phyloP scores from a whole-genome alignment of 768 basidiomycete genomes.

The Serendipita sp. region DNA sequence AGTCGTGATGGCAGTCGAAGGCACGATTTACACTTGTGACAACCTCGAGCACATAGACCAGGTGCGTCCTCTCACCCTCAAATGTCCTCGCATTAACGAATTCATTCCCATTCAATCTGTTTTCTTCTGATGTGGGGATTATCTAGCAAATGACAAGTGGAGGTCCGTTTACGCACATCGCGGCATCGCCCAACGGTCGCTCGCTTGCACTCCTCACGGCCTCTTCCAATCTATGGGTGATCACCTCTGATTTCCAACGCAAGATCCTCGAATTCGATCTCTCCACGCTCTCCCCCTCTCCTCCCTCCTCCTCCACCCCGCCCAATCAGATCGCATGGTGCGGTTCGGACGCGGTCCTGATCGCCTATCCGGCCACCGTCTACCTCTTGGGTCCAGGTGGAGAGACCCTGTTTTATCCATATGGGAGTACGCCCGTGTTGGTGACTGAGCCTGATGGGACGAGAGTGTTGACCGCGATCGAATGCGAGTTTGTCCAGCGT shows the following conservation, averaged over 20 bases:
- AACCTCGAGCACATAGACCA: slow-evolving; percentile 78
- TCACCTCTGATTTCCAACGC: slow-evolving; percentile 86
- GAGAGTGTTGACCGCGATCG: slow-evolving; percentile 62
- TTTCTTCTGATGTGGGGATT: slow-evolving; percentile 49
- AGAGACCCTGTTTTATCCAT: slow-evolving; percentile 61
- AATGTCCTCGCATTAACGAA: not conserved
- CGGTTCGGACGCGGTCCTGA: slow-evolving; percentile 83
- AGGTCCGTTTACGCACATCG: slow-evolving; percentile 77
- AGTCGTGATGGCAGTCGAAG: slow-evolving; percentile 66
- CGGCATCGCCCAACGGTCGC: slow-evolving; percentile 88
- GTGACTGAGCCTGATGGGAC: slow-evolving; percentile 84
- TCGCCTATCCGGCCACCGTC: slow-evolving; percentile 65
- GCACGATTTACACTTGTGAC: slow-evolving; percentile 73
- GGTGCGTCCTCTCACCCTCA: slow-evolving; percentile 15
- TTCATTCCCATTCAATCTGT: not conserved
- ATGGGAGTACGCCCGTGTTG: not conserved
- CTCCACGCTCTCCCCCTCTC: slow-evolving; percentile 26
- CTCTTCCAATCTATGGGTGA: slow-evolving; percentile 68
- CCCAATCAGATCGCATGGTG: slow-evolving; percentile 82
- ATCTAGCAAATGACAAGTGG: too few species aligned
- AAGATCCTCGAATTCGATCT: slow-evolving; percentile 73
- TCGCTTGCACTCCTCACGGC: slow-evolving; percentile 72
- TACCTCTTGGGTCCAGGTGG: slow-evolving; percentile 88
- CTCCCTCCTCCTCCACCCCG: slow-evolving; percentile 30
- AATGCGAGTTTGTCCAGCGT: slow-evolving; percentile 83